phyloP scores from a whole-genome alignment of 768 basidiomycete species.

The Glaciozyma antarctica region DNA sequence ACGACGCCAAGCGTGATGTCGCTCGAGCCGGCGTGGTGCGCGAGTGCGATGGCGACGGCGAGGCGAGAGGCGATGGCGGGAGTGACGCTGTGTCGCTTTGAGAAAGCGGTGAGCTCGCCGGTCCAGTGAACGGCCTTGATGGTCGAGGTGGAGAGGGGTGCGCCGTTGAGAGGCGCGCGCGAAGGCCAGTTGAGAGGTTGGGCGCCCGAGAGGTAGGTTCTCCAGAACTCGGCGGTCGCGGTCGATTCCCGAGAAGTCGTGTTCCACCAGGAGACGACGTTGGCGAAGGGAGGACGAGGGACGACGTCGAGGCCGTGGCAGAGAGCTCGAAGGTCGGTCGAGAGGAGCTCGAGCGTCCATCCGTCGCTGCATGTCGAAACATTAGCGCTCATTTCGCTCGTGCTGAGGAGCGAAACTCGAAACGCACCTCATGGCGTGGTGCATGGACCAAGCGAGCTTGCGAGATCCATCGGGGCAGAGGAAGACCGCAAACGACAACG shows the following conservation, averaged over 20 bases:
- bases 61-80: constrained; percentile 28
- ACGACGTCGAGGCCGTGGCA: constrained; percentile 11
- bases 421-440: constrained; percentile 26
- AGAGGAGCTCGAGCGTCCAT: constrained; percentile 31
- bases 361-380: constrained; percentile 16
- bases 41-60: constrained; percentile 26
- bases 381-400: not conserved
- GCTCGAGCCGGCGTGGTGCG: not conserved
- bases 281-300: constrained; percentile 14
- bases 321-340: constrained; percentile 24
- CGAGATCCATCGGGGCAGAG: not conserved
- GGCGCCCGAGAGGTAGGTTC: constrained; percentile 12
- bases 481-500: constrained; percentile 24
- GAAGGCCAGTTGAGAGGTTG: constrained; percentile 20
- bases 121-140: constrained; percentile 14
- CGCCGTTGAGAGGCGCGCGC: constrained; percentile 10
- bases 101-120: constrained; percentile 13
- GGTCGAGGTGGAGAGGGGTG: constrained; percentile 22
- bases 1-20: constrained; percentile 27
- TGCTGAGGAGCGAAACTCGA: not conserved
- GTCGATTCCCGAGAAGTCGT: not conserved
- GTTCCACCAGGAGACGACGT: constrained; percentile 25
- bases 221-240: constrained; percentile 21
- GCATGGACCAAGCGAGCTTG: constrained; percentile 30
- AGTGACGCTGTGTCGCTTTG: constrained; percentile 20